Evolutionary conservation across 1,284 basidiomycete species (phyloP), one percentile per base, ranked within the genome.

Genomic region (Paramarasmius palmivorus): DNA sequence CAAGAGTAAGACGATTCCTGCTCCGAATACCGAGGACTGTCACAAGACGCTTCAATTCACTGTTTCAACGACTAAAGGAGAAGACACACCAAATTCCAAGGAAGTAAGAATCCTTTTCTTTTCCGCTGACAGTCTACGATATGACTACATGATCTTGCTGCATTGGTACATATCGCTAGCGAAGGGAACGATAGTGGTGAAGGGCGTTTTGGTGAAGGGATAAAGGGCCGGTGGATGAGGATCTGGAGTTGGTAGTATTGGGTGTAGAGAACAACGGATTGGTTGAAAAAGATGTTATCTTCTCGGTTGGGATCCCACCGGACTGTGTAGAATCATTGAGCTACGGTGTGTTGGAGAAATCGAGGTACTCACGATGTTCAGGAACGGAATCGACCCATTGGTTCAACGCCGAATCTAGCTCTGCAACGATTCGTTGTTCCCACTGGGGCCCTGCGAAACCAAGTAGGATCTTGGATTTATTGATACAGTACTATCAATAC

Each of bases 161-260:
- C 92, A 57, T 91, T 93, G n/a, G 87, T 87, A 66, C 92, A 93
- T 46, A 94, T 93, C 0, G 90, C 87, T 14, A 93, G 75, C 0
- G 89, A 91, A 0, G 92, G 88, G 54, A 75, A 86, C 64, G 83
- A 75, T 1, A 86, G 64, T 0, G 79, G 73, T 0, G 83, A 81
- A 0, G 79, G 78, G 56, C 82, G 81, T 41, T 75, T 73, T 0
- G 82, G 79, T 0, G 84, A 83, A 0, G 90, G 88, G 52, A 93
- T 92, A 70, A 92, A 93, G 0, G 89, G 88, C 8, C 91, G 79
- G 64, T 94, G 92, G 40, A 92, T 84, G 39, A 87, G 76, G 62
- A 93, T 92, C 61, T 88, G 88, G 12, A 88, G 73, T 54, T 86
- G 76, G 64, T 93, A 92, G 65, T 89, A 92, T 9, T 75, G 72